phyloP scores from a whole-genome alignment of 805 yeast genomes.

The Metschnikowia similis region DNA sequence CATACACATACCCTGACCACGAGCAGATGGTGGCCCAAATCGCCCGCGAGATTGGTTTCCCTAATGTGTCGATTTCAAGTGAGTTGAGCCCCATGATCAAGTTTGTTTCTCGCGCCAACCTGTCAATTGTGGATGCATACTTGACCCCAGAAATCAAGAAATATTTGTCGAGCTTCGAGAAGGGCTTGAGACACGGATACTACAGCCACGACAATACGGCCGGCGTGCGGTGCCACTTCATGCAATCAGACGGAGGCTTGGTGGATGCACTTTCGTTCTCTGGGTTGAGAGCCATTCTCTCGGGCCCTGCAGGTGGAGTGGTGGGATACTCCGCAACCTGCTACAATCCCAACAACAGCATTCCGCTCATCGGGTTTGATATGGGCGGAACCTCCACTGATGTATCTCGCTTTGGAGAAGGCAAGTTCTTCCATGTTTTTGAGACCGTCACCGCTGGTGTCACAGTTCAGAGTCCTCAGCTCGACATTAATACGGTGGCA shows the following conservation, averaged over 20 bases:
- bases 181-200: slow-evolving; percentile 40
- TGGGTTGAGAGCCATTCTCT: slow-evolving; percentile 81
- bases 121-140: slow-evolving; percentile 44
- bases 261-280: slow-evolving; percentile 81
- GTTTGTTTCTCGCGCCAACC: slow-evolving; percentile 37
- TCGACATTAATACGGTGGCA: slow-evolving; percentile 44
- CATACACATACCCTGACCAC: slow-evolving; percentile 39
- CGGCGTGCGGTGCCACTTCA: slow-evolving; percentile 67
- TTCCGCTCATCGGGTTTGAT: slow-evolving; percentile 51
- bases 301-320: slow-evolving; percentile 98
- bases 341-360: slow-evolving; percentile 38
- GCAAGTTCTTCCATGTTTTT: slow-evolving; percentile 38
- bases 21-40: slow-evolving; percentile 32
- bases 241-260: slow-evolving; percentile 97
- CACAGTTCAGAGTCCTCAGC: slow-evolving; percentile 42
- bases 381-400: slow-evolving; percentile 48
- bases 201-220: slow-evolving; percentile 18
- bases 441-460: slow-evolving; percentile 45
- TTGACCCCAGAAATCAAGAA: slow-evolving; percentile 35
- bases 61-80: slow-evolving; percentile 36
- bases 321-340: slow-evolving; percentile 90
- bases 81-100: slow-evolving; percentile 43
- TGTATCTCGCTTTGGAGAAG: slow-evolving; percentile 38
- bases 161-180: slow-evolving; percentile 34
- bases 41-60: slow-evolving; percentile 34